Evolutionary conservation across 1,139 yeast genomes (phyloP), one percentile per base, ranked within the genome.

Genomic region (Geotrichum carabidarum): DNA sequence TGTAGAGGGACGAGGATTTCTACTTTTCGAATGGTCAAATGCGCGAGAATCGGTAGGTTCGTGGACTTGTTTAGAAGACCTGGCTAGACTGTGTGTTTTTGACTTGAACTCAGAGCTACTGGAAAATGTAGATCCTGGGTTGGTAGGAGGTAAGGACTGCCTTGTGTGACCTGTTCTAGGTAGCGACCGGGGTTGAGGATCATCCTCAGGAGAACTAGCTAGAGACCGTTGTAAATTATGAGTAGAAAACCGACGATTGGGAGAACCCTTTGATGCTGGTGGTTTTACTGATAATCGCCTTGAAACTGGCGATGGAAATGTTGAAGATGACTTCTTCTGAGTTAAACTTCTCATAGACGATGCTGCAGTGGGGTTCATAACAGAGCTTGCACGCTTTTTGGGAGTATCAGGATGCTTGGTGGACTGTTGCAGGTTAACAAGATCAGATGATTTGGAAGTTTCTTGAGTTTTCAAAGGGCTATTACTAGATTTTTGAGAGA

Each of bases 341-440:
- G 12, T 32, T 14, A 5, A 14, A 14, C 37, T 32, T 32, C 47
- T 18, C 38, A 31, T 18, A 11, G 50, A 38, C 2, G 50, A 41
- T 12, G 50, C 35, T 11, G 50, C 43, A 6, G 44, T 38, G 6
- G 44, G 44, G 31, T 38, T 38, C 50, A 38, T 40, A 8, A 38
- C 44, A 1, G 31, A 22, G 42, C 41, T 38, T 12, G 17, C 40
- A 17, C 14, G 37, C 46, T 44, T 44, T 32, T 32, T 22, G 27
- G 27, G 27, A 22, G 27, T 22, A 22, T 22, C 27, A 5, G 27
- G 27, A 22, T 22, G 3, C 27, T 22, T 22, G 27, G 27, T 3
- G 5, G 27, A 5, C 27, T 22, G 27, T 5, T 22, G 27, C 27
- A 22, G 5, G 27, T 22, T 22, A 22, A 22, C 4, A 22, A 5